Conservation (phyloP, 495 filamentous ascomycete species). For the Patellaria atrata region DNA sequence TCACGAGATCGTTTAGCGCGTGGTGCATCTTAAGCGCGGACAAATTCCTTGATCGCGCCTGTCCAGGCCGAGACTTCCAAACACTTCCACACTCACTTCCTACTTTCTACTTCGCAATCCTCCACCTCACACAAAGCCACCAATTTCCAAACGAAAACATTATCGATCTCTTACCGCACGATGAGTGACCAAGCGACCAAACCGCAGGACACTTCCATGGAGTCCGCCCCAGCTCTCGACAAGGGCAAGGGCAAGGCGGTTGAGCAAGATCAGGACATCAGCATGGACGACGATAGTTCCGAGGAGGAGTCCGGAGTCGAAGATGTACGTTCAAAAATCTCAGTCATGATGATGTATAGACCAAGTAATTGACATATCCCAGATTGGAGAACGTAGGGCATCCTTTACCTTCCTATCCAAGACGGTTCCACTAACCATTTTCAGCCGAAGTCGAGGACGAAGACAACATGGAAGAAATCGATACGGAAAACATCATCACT, state of each 20-base stretch:
- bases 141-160: conserved; percentile 2
- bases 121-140: conserved; percentile 2
- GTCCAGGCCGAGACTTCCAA: no score
- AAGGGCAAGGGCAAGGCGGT: conserved; percentile 33
- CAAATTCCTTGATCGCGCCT: no score
- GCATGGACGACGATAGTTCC: conserved; percentile 20
- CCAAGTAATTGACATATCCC: no score
- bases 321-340: conserved; percentile 19
- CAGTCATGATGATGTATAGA: no score
- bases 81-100: no score
- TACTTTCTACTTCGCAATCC: no score
- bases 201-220: conserved; percentile 15
- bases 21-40: no score
- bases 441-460: conserved; percentile 51
- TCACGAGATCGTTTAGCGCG: no score
- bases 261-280: conserved; percentile 13
- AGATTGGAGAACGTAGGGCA: no score
- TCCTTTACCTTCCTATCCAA: no score
- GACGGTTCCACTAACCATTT: no score
- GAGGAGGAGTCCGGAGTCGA: conserved; percentile 20
- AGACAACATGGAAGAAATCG: conserved; percentile 83
- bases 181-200: conserved; percentile 20
- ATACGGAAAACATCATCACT: conserved; percentile 68
- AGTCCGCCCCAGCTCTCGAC: conserved; percentile 8
- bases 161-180: conserved; percentile 3